Evolutionary conservation across 208 protist species (phyloP).

Genomic region (Leishmania arabica): DNA sequence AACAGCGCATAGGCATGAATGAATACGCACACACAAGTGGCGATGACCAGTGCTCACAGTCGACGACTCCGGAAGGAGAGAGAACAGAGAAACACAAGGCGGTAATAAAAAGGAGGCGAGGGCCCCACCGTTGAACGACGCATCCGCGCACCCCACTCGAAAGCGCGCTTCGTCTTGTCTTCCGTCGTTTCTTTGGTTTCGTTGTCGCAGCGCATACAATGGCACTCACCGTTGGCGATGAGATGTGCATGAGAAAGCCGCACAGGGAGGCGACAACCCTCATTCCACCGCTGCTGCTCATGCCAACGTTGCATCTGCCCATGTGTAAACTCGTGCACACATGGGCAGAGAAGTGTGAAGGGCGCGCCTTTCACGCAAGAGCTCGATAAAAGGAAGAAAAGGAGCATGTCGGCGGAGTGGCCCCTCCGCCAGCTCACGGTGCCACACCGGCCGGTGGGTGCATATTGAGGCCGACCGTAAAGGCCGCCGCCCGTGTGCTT

Average conservation of each 20-base stretch:
- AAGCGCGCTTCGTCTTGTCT: neutral
- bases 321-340: neutral
- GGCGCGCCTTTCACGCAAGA: neutral
- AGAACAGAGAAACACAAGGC: neutral
- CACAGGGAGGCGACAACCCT: neutral
- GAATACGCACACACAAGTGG: neutral
- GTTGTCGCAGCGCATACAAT: neutral
- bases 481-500: constrained; percentile 48
- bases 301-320: neutral
- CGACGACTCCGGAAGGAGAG: neutral
- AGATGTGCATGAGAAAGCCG: neutral
- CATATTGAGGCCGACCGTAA: constrained; percentile 61
- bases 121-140: neutral
- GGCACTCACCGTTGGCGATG: neutral
- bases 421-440: neutral
- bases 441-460: constrained; percentile 48
- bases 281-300: neutral
- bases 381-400: neutral
- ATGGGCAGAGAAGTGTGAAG: neutral
- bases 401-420: neutral
- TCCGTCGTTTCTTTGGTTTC: neutral
- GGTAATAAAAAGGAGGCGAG: neutral
- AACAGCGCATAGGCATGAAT: neutral
- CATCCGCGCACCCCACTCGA: neutral
- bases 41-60: neutral